Base-by-base conservation (phyloP, 163 green algal species). In the Scenedesmus sp. region DNA sequence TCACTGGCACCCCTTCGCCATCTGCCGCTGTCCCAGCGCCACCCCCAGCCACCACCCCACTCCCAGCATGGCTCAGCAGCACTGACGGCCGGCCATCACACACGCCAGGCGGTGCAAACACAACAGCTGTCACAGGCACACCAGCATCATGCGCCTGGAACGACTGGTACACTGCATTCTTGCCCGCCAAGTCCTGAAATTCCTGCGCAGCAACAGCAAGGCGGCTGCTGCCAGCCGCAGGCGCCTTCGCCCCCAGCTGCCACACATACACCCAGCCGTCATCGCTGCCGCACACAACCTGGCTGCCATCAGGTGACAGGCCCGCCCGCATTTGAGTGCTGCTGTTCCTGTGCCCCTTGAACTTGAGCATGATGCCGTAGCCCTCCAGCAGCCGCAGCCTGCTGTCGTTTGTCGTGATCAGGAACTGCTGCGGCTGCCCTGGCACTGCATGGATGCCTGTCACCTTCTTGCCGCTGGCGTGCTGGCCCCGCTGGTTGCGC, bases 331-430 rank as follows among this genome's bases (percentile, higher is more conserved):
- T 96, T 94, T 98, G 96, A 4, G 95, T 97, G 90, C 95, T 96
- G 56, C 92, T 93, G 93, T 99, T 99, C 53, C 93, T 91, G 91
- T 97, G 95, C 22, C 98, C 98, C 94, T 99, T 99, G 94, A 98
- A 99, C 94, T 99, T 99, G 90, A 89, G 59, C 73, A 85, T 53
- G 18, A 56, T 46, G 46, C 49, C 80, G 79, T 93, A 95, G 43
- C 92, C 93, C 33, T 94, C 88, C 40, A 94, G 89, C 80, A 95
- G 86, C 43, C 97, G 95, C 49, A 99, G 93, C 4, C 97, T 93
- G 24, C 95, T 98, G 94, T 99, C 97, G 83, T 98, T 98, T 91
- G 95, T 97, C 24, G 97, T 98, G 86, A 99, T 96, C 56, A 99
- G 94, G 72, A 99, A 94, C 89, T 95, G 93, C 73, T 86, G 81